Evolutionary conservation across 2,329 filamentous ascomycete species (phyloP), one percentile per base, ranked within the genome.

Genomic region (Byssothecium circinans): DNA sequence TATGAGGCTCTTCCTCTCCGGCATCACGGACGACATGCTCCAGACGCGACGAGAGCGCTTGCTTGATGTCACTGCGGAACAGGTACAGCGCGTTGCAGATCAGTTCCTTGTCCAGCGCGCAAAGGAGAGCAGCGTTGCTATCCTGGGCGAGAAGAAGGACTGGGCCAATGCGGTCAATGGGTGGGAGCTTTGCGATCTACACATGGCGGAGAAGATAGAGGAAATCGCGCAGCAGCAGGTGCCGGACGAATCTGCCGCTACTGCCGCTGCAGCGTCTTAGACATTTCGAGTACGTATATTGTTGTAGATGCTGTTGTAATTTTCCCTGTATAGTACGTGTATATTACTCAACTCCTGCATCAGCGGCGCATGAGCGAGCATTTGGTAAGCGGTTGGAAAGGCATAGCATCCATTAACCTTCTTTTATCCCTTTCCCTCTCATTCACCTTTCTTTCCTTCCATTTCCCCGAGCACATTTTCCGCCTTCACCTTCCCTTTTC

Each of bases 11-110:
- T 99, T 99, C 73, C 76, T 96, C 64, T 88, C 85, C 23, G 91
- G 91, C 11, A 81, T 99, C 29, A 89, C 88, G 1, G 83, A 94
- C 50, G 87, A 90, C 61, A 96, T 97, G 91, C 86, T 88, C 65
- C 91, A 96, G 74, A 81, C 77, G 61, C 85, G 89, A 69, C 81
- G 94, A 58, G 88, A 94, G 71, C 85, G 87, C 64, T 78, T 99
- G 47, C 79, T 99, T 3, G 92, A 96, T 68, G 91, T 96, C 32
- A 89, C 82, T 2, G 85, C 84, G 52, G 82, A 87, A 54, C 86
- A 96, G 60, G 88, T 99, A 8, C 85, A 85, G 52, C 79, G 85
- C 34, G 91, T 85, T 11, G 94, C 94, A 0, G 86, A 96, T 61
- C 82, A 84, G 60, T 95, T 91, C 68, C 77, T 96, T 12, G 85